Evolutionary conservation across 345 rosid genomes (phyloP).

Genomic region (Gossypium arboreum): DNA sequence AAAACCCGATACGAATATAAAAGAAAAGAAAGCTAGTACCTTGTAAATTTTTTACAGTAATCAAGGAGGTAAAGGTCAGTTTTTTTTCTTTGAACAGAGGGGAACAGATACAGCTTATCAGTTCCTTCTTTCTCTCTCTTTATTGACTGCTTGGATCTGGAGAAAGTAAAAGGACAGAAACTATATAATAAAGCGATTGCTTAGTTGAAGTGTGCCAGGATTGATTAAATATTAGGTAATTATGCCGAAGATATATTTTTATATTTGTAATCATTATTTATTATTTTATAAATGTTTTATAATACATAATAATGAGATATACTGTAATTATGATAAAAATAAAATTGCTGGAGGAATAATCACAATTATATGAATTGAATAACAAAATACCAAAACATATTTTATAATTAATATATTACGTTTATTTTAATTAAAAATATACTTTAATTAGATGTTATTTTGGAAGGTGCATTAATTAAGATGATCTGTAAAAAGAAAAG

Average conservation of each 20-base stretch:
- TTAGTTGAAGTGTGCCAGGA: not conserved
- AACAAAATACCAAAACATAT: no score
- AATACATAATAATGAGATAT: no score
- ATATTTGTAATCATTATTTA: not conserved
- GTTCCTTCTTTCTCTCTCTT: not conserved
- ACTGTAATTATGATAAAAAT: no score
- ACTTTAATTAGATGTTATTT: not conserved
- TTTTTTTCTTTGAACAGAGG: not conserved
- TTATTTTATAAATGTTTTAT: no score
- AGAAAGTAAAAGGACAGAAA: not conserved
- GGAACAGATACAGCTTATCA: not conserved
- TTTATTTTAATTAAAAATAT: not conserved
- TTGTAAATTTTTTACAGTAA: slow-evolving; percentile 18
- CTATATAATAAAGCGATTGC: not conserved
- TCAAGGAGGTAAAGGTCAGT: slow-evolving; percentile 1
- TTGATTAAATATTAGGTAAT: no score
- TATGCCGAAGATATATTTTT: no score
- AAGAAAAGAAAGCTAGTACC: not conserved
- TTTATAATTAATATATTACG: no score
- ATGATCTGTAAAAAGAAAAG: not conserved
- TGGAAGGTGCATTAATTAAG: not conserved
- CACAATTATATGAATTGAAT: no score
- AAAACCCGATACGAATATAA: slow-evolving; percentile 7
- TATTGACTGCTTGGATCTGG: not conserved
- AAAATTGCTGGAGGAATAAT: no score